These are phyloP conservation scores for Globisporangium recalcitrans DNA, from an alignment of 352 stramenopile genomes.

Conservation along the genomic window DNA sequence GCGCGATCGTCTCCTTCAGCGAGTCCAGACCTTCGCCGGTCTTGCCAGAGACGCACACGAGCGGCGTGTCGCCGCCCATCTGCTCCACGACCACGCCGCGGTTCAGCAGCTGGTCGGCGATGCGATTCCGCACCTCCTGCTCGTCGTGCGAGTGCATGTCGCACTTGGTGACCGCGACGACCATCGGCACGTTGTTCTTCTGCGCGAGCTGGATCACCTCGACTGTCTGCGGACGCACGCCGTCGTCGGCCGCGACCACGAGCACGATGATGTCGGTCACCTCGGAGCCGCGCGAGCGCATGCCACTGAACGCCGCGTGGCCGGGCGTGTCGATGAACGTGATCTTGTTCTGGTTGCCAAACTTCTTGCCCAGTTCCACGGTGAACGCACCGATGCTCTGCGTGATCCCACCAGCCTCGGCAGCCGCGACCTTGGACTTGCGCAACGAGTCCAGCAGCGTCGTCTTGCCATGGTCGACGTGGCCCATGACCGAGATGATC, in stretches of 20 bases:
- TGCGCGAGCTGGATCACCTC: conserved; percentile 94
- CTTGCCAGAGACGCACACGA: conserved; percentile 96
- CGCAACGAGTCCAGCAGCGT: conserved; percentile 94
- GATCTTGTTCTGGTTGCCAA: conserved; percentile 55
- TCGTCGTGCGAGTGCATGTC: conserved; percentile 86
- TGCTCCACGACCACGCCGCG: conserved; percentile 94
- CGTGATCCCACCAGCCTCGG: conserved; percentile 99
- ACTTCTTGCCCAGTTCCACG: conserved; percentile 89
- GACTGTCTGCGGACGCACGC: conserved; percentile 96
- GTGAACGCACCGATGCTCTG: conserved; percentile 97
- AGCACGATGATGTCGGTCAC: conserved; percentile 98
- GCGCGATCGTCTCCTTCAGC: conserved; percentile 95
- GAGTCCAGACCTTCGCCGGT: conserved; percentile 92
- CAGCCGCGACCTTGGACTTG: conserved; percentile 89
- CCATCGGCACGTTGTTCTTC: conserved; percentile 93
- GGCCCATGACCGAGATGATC: conserved; percentile 99
- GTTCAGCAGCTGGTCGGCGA: conserved; percentile 86
- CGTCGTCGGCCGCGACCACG: conserved; percentile 98
- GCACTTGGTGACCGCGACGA: conserved; percentile 98
- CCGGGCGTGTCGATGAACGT: conserved; percentile 99
- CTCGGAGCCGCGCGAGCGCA: conserved; percentile 94
- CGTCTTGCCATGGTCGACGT: conserved; percentile 99
- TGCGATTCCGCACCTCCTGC: conserved; percentile 53
- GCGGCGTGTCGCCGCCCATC: conserved; percentile 91
- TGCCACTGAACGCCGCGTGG: conserved; percentile 98